Conservation (phyloP, 129 eudicot species). For the Lactuca sativa region DNA sequence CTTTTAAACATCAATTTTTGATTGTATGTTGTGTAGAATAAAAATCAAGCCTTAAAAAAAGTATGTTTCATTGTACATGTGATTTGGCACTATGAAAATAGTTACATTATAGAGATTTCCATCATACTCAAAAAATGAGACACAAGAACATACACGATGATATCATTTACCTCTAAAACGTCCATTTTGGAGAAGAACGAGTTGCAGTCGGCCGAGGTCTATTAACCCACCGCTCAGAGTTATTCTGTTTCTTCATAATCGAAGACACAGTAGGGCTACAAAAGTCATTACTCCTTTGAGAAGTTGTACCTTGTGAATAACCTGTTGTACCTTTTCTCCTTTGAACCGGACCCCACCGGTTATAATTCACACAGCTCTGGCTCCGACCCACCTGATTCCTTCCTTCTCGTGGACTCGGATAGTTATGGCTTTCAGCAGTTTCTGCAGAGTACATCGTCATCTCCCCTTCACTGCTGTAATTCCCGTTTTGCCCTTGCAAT, state of each 20-base stretch:
- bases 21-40: too few relatives aligned
- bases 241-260: constrained; percentile 84
- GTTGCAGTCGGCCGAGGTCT: constrained; percentile 47
- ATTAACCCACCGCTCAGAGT: constrained; percentile 46
- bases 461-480: constrained; percentile 75
- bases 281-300: constrained; percentile 88
- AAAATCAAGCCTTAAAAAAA: background rate
- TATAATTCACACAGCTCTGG: constrained; percentile 87
- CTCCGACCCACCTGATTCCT: constrained; percentile 70
- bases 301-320: constrained; percentile 75
- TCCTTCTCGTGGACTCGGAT: constrained; percentile 61
- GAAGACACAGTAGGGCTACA: constrained; percentile 93
- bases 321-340: constrained; percentile 63
- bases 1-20: background rate
- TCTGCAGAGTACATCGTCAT: constrained; percentile 96
- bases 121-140: constrained; percentile 25
- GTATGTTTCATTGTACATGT: background rate
- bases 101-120: constrained; percentile 31
- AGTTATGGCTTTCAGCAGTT: constrained; percentile 87
- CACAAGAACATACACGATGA: constrained; percentile 9
- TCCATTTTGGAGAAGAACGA: constrained; percentile 88
- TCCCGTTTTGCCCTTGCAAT: constrained; percentile 45
- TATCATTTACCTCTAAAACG: constrained; percentile 39
- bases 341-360: constrained; percentile 54
- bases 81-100: constrained; percentile 25